Evolutionary conservation across 257 asterid species (phyloP), one percentile per base, ranked within the genome.

Genomic region (Verbena officinalis): DNA sequence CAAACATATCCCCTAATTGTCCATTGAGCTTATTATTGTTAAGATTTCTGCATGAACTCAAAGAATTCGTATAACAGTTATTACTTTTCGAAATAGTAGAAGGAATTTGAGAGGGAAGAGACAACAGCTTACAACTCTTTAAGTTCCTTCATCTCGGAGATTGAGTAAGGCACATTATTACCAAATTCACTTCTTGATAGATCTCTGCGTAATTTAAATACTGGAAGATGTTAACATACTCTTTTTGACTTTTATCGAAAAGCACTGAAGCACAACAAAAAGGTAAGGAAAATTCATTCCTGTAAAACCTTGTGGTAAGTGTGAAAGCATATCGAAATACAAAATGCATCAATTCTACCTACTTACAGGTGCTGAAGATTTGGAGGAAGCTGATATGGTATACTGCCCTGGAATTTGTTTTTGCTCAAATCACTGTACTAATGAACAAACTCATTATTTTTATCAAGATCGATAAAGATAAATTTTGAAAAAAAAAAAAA

Each of bases 351-450:
- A n/a, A n/a, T 55, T 55, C 33, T 27, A 56, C 55, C 10, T 46
- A 56, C 93, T 74, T 81, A 85, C 93, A 85, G 60, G 34, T 53
- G 64, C 20, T 76, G 73, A 65, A 69, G 46, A 51, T 73, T 77
- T 23, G 87, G 86, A 50, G 94, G 94, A 69, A 86, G 90, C 63
- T 80, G 87, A 69, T 78, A 86, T 0, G 94, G 94, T 59, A 86
- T 65, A 72, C 70, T 78, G 71, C 74, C 79, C 59, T 70, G 72
- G 70, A 83, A 79, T 46, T 83, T 83, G 79, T 86, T 86, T 56
- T 74, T 75, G 73, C 94, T 86, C 76, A 86, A 44, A 72, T 86
- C 94, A 81, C 93, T 85, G 87, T 68, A 80, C 78, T 76, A 76
- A 27, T 69, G 75, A 76, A 74, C 72, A 68, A 68, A 72, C 56